Evolutionary conservation across 2,329 filamentous ascomycete species (phyloP).

Genomic region (Parastagonospora nodorum): DNA sequence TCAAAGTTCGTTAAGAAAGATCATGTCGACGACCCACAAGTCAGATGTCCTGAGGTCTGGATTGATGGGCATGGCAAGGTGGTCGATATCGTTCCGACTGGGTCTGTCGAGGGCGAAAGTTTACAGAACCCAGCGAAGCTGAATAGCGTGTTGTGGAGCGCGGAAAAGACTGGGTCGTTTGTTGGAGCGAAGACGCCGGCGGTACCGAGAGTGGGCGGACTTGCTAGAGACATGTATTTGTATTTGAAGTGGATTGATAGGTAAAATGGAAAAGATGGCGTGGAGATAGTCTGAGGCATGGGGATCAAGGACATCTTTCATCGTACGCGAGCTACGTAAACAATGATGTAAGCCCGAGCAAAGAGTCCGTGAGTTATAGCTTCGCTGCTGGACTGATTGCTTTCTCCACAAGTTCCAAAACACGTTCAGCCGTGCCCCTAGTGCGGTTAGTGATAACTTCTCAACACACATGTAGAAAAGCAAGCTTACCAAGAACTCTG

Average conservation of each 20-base stretch:
- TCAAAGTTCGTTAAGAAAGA: not conserved
- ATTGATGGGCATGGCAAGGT: not conserved
- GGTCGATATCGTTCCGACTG: not conserved
- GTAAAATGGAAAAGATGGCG: too few relatives aligned
- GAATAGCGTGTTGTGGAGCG: not conserved
- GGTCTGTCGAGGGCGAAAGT: not conserved
- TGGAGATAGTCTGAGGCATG: too few relatives aligned
- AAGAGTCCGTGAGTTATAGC: not conserved
- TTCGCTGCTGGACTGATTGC: not conserved
- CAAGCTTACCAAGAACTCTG: conserved; percentile 49
- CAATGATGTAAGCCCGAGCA: too few relatives aligned
- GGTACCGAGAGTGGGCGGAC: not conserved
- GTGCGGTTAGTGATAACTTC: too few relatives aligned
- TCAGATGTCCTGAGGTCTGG: not conserved
- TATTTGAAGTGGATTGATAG: not conserved
- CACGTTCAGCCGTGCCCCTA: not conserved
- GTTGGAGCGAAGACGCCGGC: not conserved
- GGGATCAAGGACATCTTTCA: too few relatives aligned
- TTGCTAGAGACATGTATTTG: not conserved
- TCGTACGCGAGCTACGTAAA: too few relatives aligned
- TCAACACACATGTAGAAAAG: too few relatives aligned
- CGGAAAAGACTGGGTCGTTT: not conserved
- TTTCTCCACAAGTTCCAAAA: not conserved
- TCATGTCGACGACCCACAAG: not conserved
- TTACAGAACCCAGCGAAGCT: not conserved